Percentiles rank a stretch among this genome's conserved stretches.
Conservation (phyloP, 2,329 filamentous ascomycete species). For the Periconia sp. region DNA sequence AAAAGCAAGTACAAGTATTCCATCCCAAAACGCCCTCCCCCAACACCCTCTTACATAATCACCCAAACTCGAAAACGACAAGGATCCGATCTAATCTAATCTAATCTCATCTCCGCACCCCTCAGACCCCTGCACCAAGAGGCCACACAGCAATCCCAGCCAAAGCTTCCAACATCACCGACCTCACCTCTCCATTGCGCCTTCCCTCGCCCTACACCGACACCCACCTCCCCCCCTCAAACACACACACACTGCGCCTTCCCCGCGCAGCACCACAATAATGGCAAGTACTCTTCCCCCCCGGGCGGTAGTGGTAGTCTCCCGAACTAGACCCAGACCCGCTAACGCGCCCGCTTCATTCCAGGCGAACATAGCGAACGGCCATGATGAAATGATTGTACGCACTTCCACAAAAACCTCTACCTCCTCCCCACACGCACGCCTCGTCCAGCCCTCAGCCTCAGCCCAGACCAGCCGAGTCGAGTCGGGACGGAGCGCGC, state of each 20-base stretch:
- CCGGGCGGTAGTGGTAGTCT: slow-evolving; percentile 22
- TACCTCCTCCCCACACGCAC: slow-evolving; percentile 5
- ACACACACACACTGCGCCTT: too few relatives aligned
- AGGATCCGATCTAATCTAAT: slow-evolving; percentile 30
- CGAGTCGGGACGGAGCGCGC: not conserved
- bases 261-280: slow-evolving; percentile 8
- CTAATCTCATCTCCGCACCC: slow-evolving; percentile 35
- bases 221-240: slow-evolving; percentile 10
- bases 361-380: slow-evolving; percentile 79
- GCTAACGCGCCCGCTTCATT: slow-evolving; percentile 36
- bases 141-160: slow-evolving; percentile 36
- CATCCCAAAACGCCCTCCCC: too few relatives aligned
- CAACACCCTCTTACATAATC: too few relatives aligned
- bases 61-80: too few relatives aligned
- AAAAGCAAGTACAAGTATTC: too few relatives aligned
- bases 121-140: slow-evolving; percentile 38
- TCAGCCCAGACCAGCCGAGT: not conserved
- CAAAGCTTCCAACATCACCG: slow-evolving; percentile 7
- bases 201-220: slow-evolving; percentile 8
- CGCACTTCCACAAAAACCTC: too few relatives aligned
- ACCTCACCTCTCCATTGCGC: slow-evolving; percentile 18
- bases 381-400: slow-evolving; percentile 99
- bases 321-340: slow-evolving; percentile 31
- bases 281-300: slow-evolving; percentile 31
- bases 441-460: slow-evolving; percentile 2